Evolutionary conservation across 176 grass and related monocot species (phyloP).

Genomic region (Neostapfia colusana): DNA sequence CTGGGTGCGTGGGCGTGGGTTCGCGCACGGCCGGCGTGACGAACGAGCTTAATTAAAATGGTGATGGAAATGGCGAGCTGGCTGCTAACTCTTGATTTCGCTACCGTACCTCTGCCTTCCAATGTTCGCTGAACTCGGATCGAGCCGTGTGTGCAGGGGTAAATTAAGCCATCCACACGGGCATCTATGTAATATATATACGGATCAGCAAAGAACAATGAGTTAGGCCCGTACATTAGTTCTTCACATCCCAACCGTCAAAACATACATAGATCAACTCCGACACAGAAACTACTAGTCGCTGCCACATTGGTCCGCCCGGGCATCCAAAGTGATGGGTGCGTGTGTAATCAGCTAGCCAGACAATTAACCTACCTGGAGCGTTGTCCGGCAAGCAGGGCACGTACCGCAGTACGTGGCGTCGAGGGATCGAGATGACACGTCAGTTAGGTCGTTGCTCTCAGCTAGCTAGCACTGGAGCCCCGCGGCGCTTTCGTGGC

Average conservation of each 20-base stretch:
- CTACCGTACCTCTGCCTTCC: too few species aligned
- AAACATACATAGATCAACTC: neutral
- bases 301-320: neutral
- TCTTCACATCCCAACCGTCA: neutral
- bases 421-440: neutral
- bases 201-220: neutral
- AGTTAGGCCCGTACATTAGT: neutral
- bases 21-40: too few species aligned
- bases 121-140: neutral
- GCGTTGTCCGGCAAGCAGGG: neutral
- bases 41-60: too few species aligned
- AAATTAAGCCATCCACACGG: neutral
- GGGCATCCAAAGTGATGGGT: neutral
- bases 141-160: neutral
- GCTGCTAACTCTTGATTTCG: too few species aligned
- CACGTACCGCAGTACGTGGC: neutral
- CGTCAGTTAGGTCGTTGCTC: neutral
- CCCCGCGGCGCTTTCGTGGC: neutral
- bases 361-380: too few species aligned
- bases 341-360: too few species aligned
- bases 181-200: neutral
- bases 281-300: neutral
- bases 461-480: neutral
- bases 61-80: too few species aligned
- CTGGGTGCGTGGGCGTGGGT: too few species aligned